Conservation (phyloP, 106 monocot genomes). For the Allium cepa region DNA sequence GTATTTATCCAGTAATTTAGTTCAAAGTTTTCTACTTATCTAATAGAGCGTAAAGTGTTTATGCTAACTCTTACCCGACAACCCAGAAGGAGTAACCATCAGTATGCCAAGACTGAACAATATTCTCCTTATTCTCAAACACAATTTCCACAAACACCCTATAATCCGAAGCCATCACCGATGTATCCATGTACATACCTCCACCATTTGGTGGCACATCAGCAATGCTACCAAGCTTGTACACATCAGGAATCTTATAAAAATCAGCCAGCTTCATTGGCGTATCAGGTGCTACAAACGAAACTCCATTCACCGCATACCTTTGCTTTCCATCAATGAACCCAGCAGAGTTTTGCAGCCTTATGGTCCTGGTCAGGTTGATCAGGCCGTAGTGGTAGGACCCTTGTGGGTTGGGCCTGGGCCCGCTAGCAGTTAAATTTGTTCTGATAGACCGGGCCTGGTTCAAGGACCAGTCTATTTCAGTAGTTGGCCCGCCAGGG, state of each 20-base stretch:
- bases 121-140: constrained; percentile 44
- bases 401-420: constrained; percentile 82
- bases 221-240: constrained; percentile 60
- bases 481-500: constrained; percentile 33
- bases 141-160: constrained; percentile 59
- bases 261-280: constrained; percentile 74
- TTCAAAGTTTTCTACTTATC: neutral
- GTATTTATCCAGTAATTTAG: constrained; percentile 42
- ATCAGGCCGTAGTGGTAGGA: constrained; percentile 82
- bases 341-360: constrained; percentile 50
- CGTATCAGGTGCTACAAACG: constrained; percentile 56
- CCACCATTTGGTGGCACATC: constrained; percentile 22
- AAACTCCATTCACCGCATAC: constrained; percentile 67
- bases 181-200: constrained; percentile 38
- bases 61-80: constrained; percentile 4
- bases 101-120: too few species aligned
- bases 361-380: constrained; percentile 52
- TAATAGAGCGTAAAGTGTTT: too few species aligned
- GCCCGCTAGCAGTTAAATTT: constrained; percentile 85
- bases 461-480: constrained; percentile 68
- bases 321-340: constrained; percentile 51
- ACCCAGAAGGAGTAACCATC: too few species aligned
- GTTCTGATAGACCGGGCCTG: constrained; percentile 61
- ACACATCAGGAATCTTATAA: constrained; percentile 65
- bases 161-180: constrained; percentile 60